Evolutionary conservation across 345 rosid genomes (phyloP), one percentile per base, ranked within the genome.

Genomic region (Isatis tinctoria): DNA sequence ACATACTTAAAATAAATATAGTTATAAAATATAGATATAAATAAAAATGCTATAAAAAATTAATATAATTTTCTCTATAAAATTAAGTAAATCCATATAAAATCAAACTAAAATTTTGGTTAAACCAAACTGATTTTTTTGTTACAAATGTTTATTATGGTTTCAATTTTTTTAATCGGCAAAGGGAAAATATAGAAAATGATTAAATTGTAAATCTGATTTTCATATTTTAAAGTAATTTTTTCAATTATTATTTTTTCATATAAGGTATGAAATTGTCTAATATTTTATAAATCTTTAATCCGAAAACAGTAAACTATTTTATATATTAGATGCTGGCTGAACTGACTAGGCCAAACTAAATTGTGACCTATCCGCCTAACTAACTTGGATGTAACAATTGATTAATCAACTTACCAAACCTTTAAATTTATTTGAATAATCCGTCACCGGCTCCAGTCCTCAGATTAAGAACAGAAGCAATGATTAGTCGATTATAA

Each of bases 311-410:
- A 4, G 10, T 30, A 32, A 57, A 20, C 32, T 20, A 43, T 13
- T 60, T 59, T 14, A 59, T 35, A 54, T 28, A 54, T 28, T 14
- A 54, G 26, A 70, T 35, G 58, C 32, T 61, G 40, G 27, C 20
- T 26, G 32, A 53, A 73, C 44, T 73, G 63, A 52, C 63, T 44
- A 65, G 65, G 32, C 49, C 60, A 24, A 73, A 43, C 58, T 65
- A 44, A 57, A 36, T 2, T 57, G 49, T 47, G 60, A 66, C 41
- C 12, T 16, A 35, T 9, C 51, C 12, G 12, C 33, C 49, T 45
- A 65, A 36, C 72, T 65, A 74, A 57, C 47, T 35, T 74, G 66
- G 72, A 74, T 74, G 72, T 74, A 65, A 65, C 66, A 36, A 17
- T 26, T 65, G 11, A 56, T 45, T 26, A 44, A 45, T 74, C 51